Evolutionary conservation across 495 filamentous ascomycete species (phyloP).

Genomic region (Aspergillus indologenus): DNA sequence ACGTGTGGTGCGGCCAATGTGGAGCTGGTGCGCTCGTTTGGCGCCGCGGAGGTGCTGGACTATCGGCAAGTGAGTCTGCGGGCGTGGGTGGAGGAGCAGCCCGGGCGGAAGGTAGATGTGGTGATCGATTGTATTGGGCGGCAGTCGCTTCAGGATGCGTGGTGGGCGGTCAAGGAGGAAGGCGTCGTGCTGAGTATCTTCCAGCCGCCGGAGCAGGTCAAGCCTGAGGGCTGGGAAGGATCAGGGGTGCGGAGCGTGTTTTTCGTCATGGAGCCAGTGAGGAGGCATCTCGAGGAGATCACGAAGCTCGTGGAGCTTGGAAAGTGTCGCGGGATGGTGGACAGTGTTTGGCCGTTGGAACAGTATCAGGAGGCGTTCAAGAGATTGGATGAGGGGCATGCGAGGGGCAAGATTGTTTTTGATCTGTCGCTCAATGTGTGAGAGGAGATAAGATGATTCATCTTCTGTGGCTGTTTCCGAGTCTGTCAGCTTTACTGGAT

Average conservation of each 20-base stretch:
- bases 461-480: not conserved
- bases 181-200: conserved; percentile 50
- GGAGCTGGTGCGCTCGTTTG: conserved; percentile 40
- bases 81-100: conserved; percentile 32
- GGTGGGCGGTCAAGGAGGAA: conserved; percentile 41
- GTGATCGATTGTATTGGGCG: conserved; percentile 53
- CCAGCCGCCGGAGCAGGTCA: conserved; percentile 43
- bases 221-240: conserved; percentile 29
- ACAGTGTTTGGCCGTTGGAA: conserved; percentile 48
- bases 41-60: conserved; percentile 45
- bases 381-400: conserved; percentile 41
- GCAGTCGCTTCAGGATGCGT: conserved; percentile 41
- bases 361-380: conserved; percentile 44
- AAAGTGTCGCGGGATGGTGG: conserved; percentile 35
- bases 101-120: conserved; percentile 39
- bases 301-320: conserved; percentile 43
- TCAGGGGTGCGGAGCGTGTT: conserved; percentile 36
- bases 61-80: conserved; percentile 36
- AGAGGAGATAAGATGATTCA: not conserved
- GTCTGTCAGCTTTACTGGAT: too few species aligned
- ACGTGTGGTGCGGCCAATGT: conserved; percentile 41
- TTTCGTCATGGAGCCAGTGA: conserved; percentile 43
- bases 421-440: conserved; percentile 22
- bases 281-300: conserved; percentile 40
- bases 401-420: conserved; percentile 43